A percentile compares a stretch with the other conserved stretches of the same genome.
phyloP scores from a whole-genome alignment of 345 rosid genomes.

The Eucalyptus camaldulensis region DNA sequence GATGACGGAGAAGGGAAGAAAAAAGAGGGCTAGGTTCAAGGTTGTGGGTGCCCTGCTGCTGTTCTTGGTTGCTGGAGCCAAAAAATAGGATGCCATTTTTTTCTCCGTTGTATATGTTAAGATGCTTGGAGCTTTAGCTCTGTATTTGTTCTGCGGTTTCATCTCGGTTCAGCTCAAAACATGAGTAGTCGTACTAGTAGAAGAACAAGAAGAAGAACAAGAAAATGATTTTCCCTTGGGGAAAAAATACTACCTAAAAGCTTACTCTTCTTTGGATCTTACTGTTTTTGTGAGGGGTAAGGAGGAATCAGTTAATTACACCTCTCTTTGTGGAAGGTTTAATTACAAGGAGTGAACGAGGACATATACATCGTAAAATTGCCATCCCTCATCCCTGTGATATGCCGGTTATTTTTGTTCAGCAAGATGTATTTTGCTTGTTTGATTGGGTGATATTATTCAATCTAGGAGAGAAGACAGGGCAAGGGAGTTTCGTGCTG shows the following conservation, averaged over 20 bases:
- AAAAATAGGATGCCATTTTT: not conserved
- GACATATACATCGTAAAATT: not conserved
- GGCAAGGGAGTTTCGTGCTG: slow-evolving; percentile 4
- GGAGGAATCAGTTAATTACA: not conserved
- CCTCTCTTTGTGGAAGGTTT: not conserved
- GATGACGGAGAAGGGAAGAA: not conserved
- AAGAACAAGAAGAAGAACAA: not conserved
- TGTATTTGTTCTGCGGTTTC: not conserved
- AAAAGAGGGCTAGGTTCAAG: not conserved
- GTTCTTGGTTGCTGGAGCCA: not conserved
- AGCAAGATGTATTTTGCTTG: not conserved
- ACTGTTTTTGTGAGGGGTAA: not conserved
- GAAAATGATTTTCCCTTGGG: not conserved
- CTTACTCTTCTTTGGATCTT: not conserved
- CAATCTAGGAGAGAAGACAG: slow-evolving; percentile 8
- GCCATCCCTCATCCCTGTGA: not conserved
- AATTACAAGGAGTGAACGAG: not conserved
- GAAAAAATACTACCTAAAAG: not conserved
- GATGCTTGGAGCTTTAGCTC: not conserved
- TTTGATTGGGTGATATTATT: not conserved
- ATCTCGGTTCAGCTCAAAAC: not conserved
- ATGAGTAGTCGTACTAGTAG: not conserved
- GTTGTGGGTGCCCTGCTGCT: not conserved
- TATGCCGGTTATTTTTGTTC: not conserved
- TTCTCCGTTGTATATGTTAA: not conserved